Percentiles rank a stretch among this genome's conserved stretches.
Conservation (phyloP, 257 asterid species). For the Fraxinus anomala region DNA sequence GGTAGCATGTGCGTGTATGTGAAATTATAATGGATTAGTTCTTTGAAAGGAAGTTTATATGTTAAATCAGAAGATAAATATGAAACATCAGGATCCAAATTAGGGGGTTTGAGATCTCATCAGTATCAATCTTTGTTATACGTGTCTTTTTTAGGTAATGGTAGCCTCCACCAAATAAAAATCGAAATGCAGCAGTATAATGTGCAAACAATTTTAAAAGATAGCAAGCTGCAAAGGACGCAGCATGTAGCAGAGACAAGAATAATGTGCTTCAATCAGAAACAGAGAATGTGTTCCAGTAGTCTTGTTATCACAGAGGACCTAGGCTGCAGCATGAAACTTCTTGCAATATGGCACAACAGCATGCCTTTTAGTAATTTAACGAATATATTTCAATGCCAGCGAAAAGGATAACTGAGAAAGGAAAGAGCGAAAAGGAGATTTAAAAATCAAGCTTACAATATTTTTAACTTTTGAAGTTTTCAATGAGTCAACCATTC, state of each 20-base stretch:
- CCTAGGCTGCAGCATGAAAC: neutral
- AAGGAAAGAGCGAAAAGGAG: neutral
- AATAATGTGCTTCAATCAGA: constrained; percentile 3
- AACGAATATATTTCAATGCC: neutral
- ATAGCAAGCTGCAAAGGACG: neutral
- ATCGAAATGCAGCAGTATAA: neutral
- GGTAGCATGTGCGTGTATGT: neutral
- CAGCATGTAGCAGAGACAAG: neutral
- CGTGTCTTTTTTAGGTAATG: constrained; percentile 19
- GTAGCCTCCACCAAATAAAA: constrained; percentile 8
- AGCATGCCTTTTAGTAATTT: constrained; percentile 12
- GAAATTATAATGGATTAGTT: constrained; percentile 7
- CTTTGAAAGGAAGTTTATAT: neutral
- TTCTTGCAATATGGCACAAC: constrained; percentile 7
- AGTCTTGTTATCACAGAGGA: constrained; percentile 10
- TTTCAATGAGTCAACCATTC: constrained; percentile 72
- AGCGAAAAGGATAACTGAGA: constrained; percentile 6
- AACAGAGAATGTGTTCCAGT: neutral
- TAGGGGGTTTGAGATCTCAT: constrained; percentile 2
- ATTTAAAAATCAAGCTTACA: constrained; percentile 50
- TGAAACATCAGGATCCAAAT: constrained; percentile 15
- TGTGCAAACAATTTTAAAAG: neutral
- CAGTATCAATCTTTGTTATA: neutral
- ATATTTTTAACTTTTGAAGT: constrained; percentile 56
- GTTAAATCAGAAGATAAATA: constrained; percentile 13